Evolutionary conservation across 2,329 filamentous ascomycete species (phyloP).

Genomic region (Fusarium kyushuense): DNA sequence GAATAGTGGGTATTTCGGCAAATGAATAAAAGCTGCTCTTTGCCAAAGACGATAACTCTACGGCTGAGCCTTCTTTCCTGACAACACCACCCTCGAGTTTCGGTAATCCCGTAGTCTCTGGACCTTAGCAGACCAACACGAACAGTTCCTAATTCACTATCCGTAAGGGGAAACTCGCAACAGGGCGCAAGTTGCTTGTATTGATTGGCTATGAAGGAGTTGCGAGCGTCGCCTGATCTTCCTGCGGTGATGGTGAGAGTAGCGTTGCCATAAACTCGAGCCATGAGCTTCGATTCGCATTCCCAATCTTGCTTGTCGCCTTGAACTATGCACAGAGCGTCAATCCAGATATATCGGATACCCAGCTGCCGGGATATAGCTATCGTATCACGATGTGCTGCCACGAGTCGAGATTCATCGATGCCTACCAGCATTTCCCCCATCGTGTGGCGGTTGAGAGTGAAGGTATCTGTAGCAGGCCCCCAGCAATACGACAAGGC

Average conservation of each 20-base stretch:
- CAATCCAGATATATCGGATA: constrained; percentile 11
- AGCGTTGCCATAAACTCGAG: background rate
- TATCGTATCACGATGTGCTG: constrained; percentile 5
- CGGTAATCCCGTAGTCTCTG: background rate
- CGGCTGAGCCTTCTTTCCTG: constrained; percentile 19
- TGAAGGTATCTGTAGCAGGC: constrained; percentile 15
- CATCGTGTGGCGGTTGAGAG: constrained; percentile 7
- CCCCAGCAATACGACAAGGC: constrained; percentile 24
- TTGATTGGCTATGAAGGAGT: constrained; percentile 6
- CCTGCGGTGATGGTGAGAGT: constrained; percentile 17
- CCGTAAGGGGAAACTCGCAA: constrained; percentile 3
- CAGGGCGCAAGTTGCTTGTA: background rate
- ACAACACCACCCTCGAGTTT: constrained; percentile 29
- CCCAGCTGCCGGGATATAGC: background rate
- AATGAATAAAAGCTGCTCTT: constrained; percentile 12
- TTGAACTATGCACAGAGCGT: constrained; percentile 7
- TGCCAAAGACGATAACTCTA: constrained; percentile 5
- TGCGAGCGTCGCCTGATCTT: constrained; percentile 18
- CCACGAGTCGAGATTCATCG: background rate
- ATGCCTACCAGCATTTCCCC: background rate
- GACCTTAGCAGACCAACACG: background rate
- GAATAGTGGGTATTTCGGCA: background rate
- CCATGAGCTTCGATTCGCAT: constrained; percentile 3
- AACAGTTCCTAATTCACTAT: background rate
- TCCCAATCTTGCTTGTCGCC: constrained; percentile 7